Base-by-base conservation (phyloP, 1,284 basidiomycete genomes). In the Salmacisia buchloeana region DNA sequence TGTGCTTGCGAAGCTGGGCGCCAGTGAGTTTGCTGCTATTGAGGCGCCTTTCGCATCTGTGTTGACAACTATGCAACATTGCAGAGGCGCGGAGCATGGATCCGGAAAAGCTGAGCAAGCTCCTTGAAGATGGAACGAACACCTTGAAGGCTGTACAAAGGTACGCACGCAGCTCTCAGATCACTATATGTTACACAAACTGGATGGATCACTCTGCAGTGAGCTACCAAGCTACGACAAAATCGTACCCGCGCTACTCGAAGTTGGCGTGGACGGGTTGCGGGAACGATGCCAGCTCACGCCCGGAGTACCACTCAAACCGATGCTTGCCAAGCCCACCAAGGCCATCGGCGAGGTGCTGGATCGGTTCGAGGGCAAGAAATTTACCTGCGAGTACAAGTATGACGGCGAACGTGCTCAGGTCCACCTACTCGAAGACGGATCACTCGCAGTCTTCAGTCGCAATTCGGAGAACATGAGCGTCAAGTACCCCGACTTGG, bases 401-500 rank as follows among this genome's bases (percentile, higher is more conserved):
- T 99, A 99, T 76, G 96, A 99, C 72, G 96, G 96, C 9, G 96
- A 99, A 81, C 88, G 96, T 60, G 96, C 96, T 13, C 93, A 97
- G 61, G 71, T 79, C 10, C 76, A 78, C 62, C 69, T 70, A 7
- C 63, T 69, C 4, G 12, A 25, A 3, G 25, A 39, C 43, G 69
- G 70, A 12, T 61, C 62, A 45, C 86, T 98, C 35, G 85, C 86
- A 13, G 89, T 99, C 39, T 99, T 97, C 81, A 94, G 91, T 80
- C 84, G 96, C 59, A 99, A 99, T 81, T 96, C 92, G 36, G 96
- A 99, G 80, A 92, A 99, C 78, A 99, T 98, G 96, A 94, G 90
- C 79, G 93, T 93, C 78, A 99, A 98, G 80, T 98, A 98, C 81
- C 96, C 94, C 0, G 96, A 99, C 82, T 83, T 99, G 15, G 87